Conservation (phyloP, 208 protist species). For the Trypanosoma vivax region DNA sequence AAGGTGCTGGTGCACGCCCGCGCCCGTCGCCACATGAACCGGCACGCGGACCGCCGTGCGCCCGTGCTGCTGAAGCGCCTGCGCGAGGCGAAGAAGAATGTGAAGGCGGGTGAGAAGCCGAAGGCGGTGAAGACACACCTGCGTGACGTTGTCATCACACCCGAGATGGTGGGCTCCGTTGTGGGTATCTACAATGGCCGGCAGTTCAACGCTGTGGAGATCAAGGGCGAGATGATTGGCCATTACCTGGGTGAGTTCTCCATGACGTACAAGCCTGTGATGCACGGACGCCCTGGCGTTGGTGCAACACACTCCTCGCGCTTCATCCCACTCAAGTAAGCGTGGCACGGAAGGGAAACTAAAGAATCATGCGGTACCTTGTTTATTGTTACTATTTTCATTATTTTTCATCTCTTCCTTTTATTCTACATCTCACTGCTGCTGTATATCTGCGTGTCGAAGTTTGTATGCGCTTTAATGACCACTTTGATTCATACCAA, state of each 20-base stretch:
- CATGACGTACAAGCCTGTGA: slow-evolving; percentile 98
- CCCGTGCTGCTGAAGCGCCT: slow-evolving; percentile 96
- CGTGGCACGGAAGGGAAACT: not conserved
- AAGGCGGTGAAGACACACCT: slow-evolving; percentile 99
- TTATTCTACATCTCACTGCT: too few species aligned
- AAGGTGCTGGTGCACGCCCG: slow-evolving; percentile 91
- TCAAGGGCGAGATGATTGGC: slow-evolving; percentile 99
- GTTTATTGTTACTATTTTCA: slow-evolving; percentile 10
- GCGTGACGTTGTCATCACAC: slow-evolving; percentile 99
- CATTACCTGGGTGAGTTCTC: slow-evolving; percentile 99
- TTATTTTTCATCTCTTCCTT: slow-evolving; percentile 21
- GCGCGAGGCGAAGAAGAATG: slow-evolving; percentile 94
- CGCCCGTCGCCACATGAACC: slow-evolving; percentile 92
- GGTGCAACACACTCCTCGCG: slow-evolving; percentile 95
- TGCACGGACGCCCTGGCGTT: slow-evolving; percentile 98
- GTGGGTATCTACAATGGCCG: slow-evolving; percentile 99
- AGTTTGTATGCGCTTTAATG: too few species aligned
- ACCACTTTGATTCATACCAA: too few species aligned
- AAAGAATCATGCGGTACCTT: not conserved
- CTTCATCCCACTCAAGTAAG: slow-evolving; percentile 86
- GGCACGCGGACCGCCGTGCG: slow-evolving; percentile 88
- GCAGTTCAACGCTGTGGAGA: slow-evolving; percentile 97
- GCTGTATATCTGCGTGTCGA: too few species aligned
- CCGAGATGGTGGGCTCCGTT: slow-evolving; percentile 99
- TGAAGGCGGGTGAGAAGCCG: slow-evolving; percentile 96